phyloP scores from a whole-genome alignment of 129 eudicot species.

The Flaveria brownii region DNA sequence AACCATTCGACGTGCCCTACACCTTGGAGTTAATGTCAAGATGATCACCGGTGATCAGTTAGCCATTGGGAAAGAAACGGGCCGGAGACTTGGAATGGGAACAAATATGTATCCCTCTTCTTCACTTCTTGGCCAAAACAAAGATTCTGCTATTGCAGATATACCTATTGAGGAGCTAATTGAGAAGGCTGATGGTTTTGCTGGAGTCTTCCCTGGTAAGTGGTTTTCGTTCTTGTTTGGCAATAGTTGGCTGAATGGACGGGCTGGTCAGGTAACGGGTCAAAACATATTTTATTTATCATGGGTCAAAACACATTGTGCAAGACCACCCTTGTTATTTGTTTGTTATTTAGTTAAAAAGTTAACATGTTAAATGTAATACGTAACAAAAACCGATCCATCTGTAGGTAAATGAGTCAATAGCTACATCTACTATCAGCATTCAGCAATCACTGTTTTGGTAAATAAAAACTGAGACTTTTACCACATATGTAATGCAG shows the following conservation, averaged over 20 bases:
- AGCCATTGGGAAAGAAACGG: slow-evolving; percentile 96
- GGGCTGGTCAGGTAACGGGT: neutral
- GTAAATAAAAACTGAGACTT: neutral
- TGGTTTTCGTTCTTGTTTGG: neutral
- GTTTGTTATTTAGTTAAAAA: neutral
- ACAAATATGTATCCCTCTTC: slow-evolving; percentile 95
- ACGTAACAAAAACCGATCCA: neutral
- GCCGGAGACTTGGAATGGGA: slow-evolving; percentile 92
- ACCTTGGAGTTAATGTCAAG: slow-evolving; percentile 92
- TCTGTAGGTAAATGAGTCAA: neutral
- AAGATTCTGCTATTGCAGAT: slow-evolving; percentile 55
- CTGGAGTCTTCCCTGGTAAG: slow-evolving; percentile 90
- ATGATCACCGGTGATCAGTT: slow-evolving; percentile 97
- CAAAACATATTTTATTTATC: neutral
- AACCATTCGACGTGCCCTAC: slow-evolving; percentile 77
- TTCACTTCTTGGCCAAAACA: slow-evolving; percentile 83
- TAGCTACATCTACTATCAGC: neutral
- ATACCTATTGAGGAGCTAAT: slow-evolving; percentile 84
- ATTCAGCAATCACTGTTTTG: neutral
- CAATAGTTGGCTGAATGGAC: neutral
- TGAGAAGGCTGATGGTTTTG: slow-evolving; percentile 93
- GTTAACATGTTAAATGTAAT: neutral
- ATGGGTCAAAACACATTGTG: neutral
- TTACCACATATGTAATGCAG: slow-evolving; percentile 36
- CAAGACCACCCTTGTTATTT: neutral